These are phyloP conservation scores for Fomitopsis pinicola DNA, from an alignment of 1,284 basidiomycete species.

Conservation along the genomic window DNA sequence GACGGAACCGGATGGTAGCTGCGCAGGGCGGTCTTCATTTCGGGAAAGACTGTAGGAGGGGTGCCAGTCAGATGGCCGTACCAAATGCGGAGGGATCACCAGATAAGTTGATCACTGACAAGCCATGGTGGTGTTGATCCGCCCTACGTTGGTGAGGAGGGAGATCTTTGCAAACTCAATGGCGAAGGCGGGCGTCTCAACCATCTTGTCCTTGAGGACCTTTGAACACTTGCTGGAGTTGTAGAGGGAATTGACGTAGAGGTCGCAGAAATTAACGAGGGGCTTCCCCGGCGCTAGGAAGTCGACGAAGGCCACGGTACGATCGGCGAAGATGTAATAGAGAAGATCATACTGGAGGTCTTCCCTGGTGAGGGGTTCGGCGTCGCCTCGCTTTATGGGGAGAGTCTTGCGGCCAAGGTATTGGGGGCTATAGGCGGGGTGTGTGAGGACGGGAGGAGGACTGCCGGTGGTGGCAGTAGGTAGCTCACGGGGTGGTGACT, in stretches of 20 bases:
- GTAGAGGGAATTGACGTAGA: conserved; percentile 71
- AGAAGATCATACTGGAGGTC: conserved; percentile 80
- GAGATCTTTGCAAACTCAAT: conserved; percentile 76
- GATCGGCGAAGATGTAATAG: conserved; percentile 62
- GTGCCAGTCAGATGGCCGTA: conserved; percentile 1
- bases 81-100: not conserved
- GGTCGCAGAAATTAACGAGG: conserved; percentile 61
- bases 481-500: conserved; percentile 28
- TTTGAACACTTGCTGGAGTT: conserved; percentile 66
- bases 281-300: conserved; percentile 28
- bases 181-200: conserved; percentile 58
- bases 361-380: conserved; percentile 54
- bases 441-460: conserved; percentile 4
- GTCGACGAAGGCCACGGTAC: conserved; percentile 49
- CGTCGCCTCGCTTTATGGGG: conserved; percentile 55
- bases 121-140: conserved; percentile 83
- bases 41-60: conserved; percentile 53
- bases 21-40: conserved; percentile 79
- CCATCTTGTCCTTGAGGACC: conserved; percentile 67
- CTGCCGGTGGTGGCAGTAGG: conserved; percentile 4
- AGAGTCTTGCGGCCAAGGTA: conserved; percentile 37
- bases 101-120: conserved; percentile 44
- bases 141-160: conserved; percentile 75
- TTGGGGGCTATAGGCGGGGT: conserved; percentile 24
- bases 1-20: conserved; percentile 82